Percentiles rank a stretch among this genome's conserved stretches.
These are phyloP conservation scores for Erucastrum elatum DNA, from an alignment of 345 rosid genomes.

Conservation along the genomic window DNA sequence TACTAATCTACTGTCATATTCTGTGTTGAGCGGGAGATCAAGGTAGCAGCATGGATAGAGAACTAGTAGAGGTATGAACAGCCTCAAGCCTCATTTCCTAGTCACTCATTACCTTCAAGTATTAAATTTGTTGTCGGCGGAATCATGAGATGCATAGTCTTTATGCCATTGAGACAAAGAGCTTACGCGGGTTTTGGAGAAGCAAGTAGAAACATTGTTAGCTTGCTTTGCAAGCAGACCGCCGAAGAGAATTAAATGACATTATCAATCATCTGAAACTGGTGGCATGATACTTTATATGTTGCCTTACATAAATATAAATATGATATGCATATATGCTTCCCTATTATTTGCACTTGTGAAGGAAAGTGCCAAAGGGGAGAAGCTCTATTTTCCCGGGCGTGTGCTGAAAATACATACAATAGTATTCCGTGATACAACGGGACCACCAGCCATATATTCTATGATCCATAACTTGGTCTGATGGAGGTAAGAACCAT, in stretches of 20 bases:
- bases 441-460: conserved; percentile 86
- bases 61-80: not conserved
- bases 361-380: no score
- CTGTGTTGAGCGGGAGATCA: not conserved
- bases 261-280: no score
- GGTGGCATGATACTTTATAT: no score
- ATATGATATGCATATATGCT: no score
- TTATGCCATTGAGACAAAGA: not conserved
- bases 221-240: not conserved
- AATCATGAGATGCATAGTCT: not conserved
- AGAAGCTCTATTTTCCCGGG: no score
- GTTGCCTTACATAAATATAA: no score
- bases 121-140: not conserved
- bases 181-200: not conserved
- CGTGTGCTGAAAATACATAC: no score
- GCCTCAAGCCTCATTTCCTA: not conserved
- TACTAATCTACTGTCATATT: not conserved
- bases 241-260: no score
- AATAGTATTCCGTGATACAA: no score
- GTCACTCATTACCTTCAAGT: not conserved
- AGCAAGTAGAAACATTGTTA: not conserved
- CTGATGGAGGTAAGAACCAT: conserved; percentile 95
- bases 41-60: not conserved
- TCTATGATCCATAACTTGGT: conserved; percentile 97
- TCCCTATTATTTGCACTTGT: no score